A percentile compares a stretch with the other conserved stretches of the same genome.
Evolutionary conservation across 2,329 filamentous ascomycete genomes (phyloP).

Genomic region (Phialocephala sp.): DNA sequence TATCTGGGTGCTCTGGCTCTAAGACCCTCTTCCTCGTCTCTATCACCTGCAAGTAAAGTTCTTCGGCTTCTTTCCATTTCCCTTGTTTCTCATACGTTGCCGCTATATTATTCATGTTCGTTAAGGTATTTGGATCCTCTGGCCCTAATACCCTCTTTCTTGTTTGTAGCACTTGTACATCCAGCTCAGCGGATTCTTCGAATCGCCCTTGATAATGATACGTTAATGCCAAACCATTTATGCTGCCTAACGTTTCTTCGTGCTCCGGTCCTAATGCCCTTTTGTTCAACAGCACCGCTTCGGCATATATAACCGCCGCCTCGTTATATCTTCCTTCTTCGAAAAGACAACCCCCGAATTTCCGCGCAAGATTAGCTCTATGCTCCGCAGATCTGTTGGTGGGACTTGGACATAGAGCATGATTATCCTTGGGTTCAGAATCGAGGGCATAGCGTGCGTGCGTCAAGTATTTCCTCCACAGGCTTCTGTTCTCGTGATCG

Average conservation of each 20-base stretch:
- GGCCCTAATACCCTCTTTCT: background rate
- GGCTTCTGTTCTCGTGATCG: slow-evolving; percentile 24
- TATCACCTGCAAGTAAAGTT: background rate
- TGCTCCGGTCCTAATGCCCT: background rate
- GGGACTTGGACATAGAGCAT: no score
- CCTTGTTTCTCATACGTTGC: background rate
- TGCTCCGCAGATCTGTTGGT: background rate
- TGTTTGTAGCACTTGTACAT: background rate
- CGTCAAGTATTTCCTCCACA: slow-evolving; percentile 29
- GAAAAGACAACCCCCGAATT: slow-evolving; percentile 13
- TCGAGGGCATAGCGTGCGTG: slow-evolving; percentile 18
- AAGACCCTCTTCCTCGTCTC: background rate
- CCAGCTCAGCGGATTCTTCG: background rate
- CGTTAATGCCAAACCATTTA: no score
- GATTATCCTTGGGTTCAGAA: slow-evolving; percentile 5
- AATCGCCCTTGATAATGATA: background rate
- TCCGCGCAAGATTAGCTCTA: slow-evolving; percentile 17
- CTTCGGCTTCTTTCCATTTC: background rate
- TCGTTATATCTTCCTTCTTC: slow-evolving; percentile 21
- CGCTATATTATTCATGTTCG: background rate
- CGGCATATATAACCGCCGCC: background rate
- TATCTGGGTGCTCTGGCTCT: background rate
- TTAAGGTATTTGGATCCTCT: background rate
- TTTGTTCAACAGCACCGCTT: no score
- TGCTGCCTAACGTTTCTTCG: background rate